Evolutionary conservation across 2,329 filamentous ascomycete species (phyloP).

Genomic region (Diaporthe nobilis): DNA sequence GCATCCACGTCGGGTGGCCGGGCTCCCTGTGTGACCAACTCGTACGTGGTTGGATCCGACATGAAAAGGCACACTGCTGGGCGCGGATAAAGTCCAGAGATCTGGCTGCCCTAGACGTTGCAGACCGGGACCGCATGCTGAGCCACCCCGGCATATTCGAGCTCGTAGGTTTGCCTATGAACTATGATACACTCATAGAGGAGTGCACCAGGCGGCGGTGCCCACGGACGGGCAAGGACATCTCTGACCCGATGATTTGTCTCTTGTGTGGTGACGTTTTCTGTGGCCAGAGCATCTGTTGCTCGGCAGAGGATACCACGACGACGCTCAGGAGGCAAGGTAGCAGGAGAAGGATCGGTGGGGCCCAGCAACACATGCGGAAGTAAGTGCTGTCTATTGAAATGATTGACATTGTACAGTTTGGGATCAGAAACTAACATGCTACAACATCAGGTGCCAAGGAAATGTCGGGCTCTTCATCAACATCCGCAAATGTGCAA

Average conservation of each 20-base stretch:
- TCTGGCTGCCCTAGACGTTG: not conserved
- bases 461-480: conserved; percentile 93
- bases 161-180: conserved; percentile 90
- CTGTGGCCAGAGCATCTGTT: conserved; percentile 94
- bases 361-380: conserved; percentile 90
- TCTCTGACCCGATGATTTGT: conserved; percentile 92
- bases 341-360: conserved; percentile 73
- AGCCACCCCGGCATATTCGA: conserved; percentile 95
- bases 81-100: conserved; percentile 22
- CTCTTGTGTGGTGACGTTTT: conserved; percentile 97
- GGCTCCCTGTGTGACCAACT: conserved; percentile 57
- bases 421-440: conserved; percentile 36
- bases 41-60: conserved; percentile 80
- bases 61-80: conserved; percentile 58
- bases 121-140: conserved; percentile 52
- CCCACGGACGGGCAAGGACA: conserved; percentile 90
- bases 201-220: conserved; percentile 88
- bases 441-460: conserved; percentile 75
- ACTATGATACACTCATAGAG: conserved; percentile 93
- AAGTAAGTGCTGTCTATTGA: conserved; percentile 71
- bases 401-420: not conserved
- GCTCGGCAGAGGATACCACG: conserved; percentile 74
- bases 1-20: conserved; percentile 64
- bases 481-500: conserved; percentile 95
- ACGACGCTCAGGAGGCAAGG: conserved; percentile 53